Percentiles rank a stretch among this genome's conserved stretches.
Conservation (phyloP, 1,284 basidiomycete species). For the Fomitopsis schrenkii region DNA sequence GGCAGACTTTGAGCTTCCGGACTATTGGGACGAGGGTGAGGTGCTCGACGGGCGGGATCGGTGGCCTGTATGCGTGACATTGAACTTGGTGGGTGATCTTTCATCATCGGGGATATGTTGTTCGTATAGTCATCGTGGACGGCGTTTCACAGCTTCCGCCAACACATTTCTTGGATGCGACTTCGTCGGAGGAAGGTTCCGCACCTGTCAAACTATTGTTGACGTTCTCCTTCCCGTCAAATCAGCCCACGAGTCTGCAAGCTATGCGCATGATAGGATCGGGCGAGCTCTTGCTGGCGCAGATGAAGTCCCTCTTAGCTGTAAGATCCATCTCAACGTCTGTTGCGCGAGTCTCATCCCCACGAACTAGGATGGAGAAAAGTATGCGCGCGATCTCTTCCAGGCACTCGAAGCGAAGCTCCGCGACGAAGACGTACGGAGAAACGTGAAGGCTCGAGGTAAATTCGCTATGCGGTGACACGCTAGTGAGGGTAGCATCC, state of each 20-base stretch:
- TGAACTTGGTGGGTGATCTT: too few species aligned
- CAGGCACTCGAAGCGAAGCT: constrained; percentile 20
- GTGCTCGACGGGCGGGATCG: constrained; percentile 49
- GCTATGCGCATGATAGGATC: constrained; percentile 59
- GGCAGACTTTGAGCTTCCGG: constrained; percentile 76
- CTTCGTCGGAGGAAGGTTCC: constrained; percentile 59
- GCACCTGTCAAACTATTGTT: constrained; percentile 50
- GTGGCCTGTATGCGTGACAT: constrained; percentile 73
- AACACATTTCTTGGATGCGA: constrained; percentile 67
- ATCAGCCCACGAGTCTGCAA: constrained; percentile 40
- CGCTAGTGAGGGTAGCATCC: too few species aligned
- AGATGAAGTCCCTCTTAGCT: constrained; percentile 47
- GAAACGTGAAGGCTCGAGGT: constrained; percentile 31
- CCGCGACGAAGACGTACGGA: constrained; percentile 30
- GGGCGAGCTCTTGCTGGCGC: constrained; percentile 43
- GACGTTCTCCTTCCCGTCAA: constrained; percentile 53
- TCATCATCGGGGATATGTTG: constrained; percentile 33
- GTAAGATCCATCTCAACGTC: too few species aligned
- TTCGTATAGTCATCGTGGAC: constrained; percentile 33
- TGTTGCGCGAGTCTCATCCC: too few species aligned
- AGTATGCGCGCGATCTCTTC: constrained; percentile 20
- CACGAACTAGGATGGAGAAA: constrained; percentile 30
- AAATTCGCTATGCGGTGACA: constrained; percentile 23
- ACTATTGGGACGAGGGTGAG: constrained; percentile 83
- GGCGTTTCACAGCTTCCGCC: constrained; percentile 40